Conservation (phyloP, 2,329 filamentous ascomycete genomes). For the Acrodontium crateriforme region DNA sequence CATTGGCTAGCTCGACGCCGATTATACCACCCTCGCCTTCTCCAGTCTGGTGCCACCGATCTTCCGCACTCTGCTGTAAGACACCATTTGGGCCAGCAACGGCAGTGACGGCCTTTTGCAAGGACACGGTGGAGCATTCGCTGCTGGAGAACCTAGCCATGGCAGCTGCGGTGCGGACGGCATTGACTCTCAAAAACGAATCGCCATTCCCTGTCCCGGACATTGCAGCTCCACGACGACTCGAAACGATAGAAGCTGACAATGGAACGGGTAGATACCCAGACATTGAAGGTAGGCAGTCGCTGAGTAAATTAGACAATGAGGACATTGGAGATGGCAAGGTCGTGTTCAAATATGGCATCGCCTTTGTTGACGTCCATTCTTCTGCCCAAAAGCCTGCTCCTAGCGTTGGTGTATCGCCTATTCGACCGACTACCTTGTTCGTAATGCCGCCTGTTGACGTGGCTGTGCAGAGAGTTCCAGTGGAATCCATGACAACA, state of each 20-base stretch:
- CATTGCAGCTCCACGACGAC: slow-evolving; percentile 25
- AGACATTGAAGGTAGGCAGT: slow-evolving; percentile 13
- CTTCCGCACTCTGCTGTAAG: slow-evolving; percentile 58
- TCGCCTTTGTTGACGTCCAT: slow-evolving; percentile 44
- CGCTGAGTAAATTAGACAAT: slow-evolving; percentile 2
- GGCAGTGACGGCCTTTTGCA: slow-evolving; percentile 45
- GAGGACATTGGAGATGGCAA: neutral
- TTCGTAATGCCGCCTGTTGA: slow-evolving; percentile 72
- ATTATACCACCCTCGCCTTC: slow-evolving; percentile 82
- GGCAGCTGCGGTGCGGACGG: slow-evolving; percentile 57
- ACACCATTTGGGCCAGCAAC: slow-evolving; percentile 60
- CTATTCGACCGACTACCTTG: slow-evolving; percentile 71
- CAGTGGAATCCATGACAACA: slow-evolving; percentile 64
- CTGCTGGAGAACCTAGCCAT: slow-evolving; percentile 50
- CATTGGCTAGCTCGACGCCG: slow-evolving; percentile 51
- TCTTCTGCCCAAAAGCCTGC: slow-evolving; percentile 86
- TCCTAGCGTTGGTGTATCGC: slow-evolving; percentile 72
- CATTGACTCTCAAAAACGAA: slow-evolving; percentile 62
- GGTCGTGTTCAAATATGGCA: neutral
- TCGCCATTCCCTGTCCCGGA: slow-evolving; percentile 83
- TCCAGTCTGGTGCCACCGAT: slow-evolving; percentile 57
- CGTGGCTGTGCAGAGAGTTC: slow-evolving; percentile 54
- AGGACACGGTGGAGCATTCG: slow-evolving; percentile 29
- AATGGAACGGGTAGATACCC: slow-evolving; percentile 9
- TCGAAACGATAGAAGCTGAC: neutral